Evolutionary conservation across 768 basidiomycete genomes (phyloP), one percentile per base, ranked within the genome.

Genomic region (Amanita subjunquillea): DNA sequence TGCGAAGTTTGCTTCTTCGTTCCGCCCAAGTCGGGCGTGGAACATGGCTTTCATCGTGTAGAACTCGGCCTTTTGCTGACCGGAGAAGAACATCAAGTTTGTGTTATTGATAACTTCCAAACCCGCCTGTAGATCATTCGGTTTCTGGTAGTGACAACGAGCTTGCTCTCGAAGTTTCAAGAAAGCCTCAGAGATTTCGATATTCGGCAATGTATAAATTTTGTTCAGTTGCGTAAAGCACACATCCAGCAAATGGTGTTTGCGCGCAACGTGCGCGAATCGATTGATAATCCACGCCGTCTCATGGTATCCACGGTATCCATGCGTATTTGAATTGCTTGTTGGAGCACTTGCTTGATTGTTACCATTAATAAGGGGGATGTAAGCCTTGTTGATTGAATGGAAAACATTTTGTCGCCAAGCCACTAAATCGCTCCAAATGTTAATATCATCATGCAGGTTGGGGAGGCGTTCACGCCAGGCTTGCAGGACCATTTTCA

Each of bases 261-360:
- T 95, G 54, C 96, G 79, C 20, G 96, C 96, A 51, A 97, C 93
- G 68, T 99, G 95, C 7, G 96, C 96, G 63, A 99, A 98, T 13
- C 96, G 86, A 65, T 99, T 99, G 72, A 98, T 97, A 63, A 96
- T 98, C 96, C 96, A 99, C 6, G 96, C 96, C 0, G 93, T 98
- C 72, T 99, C 96, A 63, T 99, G 96, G 66, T 91, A 97, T 6
- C 96, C 96, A 48, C 96, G 81, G 64, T 91, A 98, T 6, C 93
- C 95, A 62, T 83, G 88, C 1, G 91, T 93, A 53, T 83, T 89
- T 39, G 83, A 71, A 54, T 77, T 86, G 36, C 71, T 76, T 22
- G 78, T 69, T 15, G 78, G 64, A 10, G 76, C 69, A 41, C 72
- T 75, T 39, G 72, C 71, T 58, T 80, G 80, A 54, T 74, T 77